Conservation (phyloP, 1,139 yeast genomes). For the Nematodospora anomalae region DNA sequence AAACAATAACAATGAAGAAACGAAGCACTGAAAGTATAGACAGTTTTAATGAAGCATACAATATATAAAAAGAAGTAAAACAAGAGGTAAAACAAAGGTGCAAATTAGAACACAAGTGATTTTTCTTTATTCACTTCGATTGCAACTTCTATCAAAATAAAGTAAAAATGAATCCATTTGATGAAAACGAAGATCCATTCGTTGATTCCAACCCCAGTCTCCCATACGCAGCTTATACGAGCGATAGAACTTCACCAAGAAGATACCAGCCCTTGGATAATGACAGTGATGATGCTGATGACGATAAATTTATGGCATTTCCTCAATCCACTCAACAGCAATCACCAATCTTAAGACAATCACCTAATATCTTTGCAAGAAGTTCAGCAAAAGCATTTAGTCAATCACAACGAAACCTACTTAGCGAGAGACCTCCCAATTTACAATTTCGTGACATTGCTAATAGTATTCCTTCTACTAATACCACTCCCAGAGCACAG, state of each 20-base stretch:
- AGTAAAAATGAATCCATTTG: slow-evolving; percentile 31
- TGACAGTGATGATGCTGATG: slow-evolving; percentile 24
- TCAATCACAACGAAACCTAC: not conserved
- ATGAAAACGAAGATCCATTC: slow-evolving; percentile 36
- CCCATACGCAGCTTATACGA: slow-evolving; percentile 44
- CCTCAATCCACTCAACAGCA: slow-evolving; percentile 27
- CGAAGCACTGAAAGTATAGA: no score
- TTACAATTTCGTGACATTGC: slow-evolving; percentile 18
- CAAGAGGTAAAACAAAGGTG: no score
- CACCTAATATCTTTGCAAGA: slow-evolving; percentile 48
- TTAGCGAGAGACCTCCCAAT: slow-evolving; percentile 26
- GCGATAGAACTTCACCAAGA: slow-evolving; percentile 41
- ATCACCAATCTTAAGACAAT: slow-evolving; percentile 27
- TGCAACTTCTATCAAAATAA: not conserved
- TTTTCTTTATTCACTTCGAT: no score
- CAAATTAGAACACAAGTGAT: no score
- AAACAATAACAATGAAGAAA: slow-evolving; percentile 1
- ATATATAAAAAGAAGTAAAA: not conserved
- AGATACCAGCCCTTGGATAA: slow-evolving; percentile 30
- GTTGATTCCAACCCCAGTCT: slow-evolving; percentile 30
- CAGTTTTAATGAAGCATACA: not conserved
- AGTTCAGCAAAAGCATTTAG: slow-evolving; percentile 45
- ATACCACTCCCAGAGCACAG: slow-evolving; percentile 49
- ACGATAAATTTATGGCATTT: slow-evolving; percentile 27
- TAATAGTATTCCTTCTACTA: slow-evolving; percentile 3